These are phyloP conservation scores for Sarcodon aspratus DNA, from an alignment of 768 basidiomycete species.

Conservation along the genomic window DNA sequence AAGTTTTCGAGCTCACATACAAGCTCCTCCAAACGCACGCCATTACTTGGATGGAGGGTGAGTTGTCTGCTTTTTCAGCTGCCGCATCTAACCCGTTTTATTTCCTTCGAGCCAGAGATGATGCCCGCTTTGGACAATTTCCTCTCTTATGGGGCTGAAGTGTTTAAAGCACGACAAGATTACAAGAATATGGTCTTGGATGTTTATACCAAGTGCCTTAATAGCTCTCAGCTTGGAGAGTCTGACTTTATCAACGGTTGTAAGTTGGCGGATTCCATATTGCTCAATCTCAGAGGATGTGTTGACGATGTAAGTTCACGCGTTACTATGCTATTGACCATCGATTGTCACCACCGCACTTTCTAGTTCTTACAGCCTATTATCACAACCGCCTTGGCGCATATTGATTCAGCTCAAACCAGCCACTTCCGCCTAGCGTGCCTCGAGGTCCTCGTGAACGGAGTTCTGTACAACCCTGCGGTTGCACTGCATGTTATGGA, in stretches of 20 bases:
- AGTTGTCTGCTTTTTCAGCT: constrained; percentile 7
- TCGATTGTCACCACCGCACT: constrained; percentile 1
- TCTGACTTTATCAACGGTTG: constrained; percentile 77
- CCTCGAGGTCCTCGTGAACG: constrained; percentile 75
- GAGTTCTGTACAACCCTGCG: constrained; percentile 74
- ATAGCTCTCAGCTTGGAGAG: constrained; percentile 64
- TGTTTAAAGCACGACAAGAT: constrained; percentile 59
- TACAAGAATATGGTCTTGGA: constrained; percentile 77
- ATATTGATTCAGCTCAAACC: constrained; percentile 53
- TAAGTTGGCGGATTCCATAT: constrained; percentile 73
- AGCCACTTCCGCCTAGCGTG: constrained; percentile 60
- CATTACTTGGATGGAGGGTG: constrained; percentile 80
- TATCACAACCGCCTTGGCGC: constrained; percentile 45
- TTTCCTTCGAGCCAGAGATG: constrained; percentile 47
- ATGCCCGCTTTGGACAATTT: constrained; percentile 83
- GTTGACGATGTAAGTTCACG: constrained; percentile 57
- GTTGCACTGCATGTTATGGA: constrained; percentile 73
- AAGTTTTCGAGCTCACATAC: constrained; percentile 75
- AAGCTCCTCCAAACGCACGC: constrained; percentile 75
- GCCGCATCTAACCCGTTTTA: neutral
- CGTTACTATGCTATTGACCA: neutral
- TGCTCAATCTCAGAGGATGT: constrained; percentile 69
- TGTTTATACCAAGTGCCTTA: constrained; percentile 70
- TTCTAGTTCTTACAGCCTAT: constrained; percentile 53
- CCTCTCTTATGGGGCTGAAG: constrained; percentile 69